Evolutionary conservation across 257 asterid species (phyloP), one percentile per base, ranked within the genome.

Genomic region (Nicotiana tabacum): DNA sequence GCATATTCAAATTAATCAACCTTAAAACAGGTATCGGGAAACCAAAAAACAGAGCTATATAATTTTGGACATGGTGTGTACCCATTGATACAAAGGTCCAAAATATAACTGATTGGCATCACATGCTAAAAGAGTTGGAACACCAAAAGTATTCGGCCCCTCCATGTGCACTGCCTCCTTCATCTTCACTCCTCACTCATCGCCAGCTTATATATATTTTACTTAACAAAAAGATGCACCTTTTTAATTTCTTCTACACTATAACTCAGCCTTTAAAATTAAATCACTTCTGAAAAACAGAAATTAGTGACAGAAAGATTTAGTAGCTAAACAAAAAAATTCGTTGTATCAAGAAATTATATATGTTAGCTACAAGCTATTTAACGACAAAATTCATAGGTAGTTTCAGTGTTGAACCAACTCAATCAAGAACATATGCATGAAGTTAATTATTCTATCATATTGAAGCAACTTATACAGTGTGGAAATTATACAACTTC

Each of bases 161-260:
- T 51, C 80, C 80, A 76, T 76, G 80, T 76, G 80, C 80, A 48
- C 60, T 13, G 5, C 21, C 78, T 43, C 60, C 80, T 74, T 7
- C 60, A 2, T 21, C 64, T 48, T 74, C 9, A 74, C 80, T 27
- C 37, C 8, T 65, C 70, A 65, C 21, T 51, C 64, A 76, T 76
- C 35, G 80, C 43, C 80, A 27, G 64, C 80, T 43, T 76, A 74
- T 74, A 72, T 33, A 46, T 48, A 74, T 74, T 70, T 12, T 29
- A 62, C 37, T 51, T 27, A 76, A 76, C 64, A 76, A 76, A 48
- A 76, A 24, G 64, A 46, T 27, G 4, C 80, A 48, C 46, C 8
- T 76, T 48, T 74, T 48, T 1, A 46, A 46, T 46, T 72, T n/a
- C 2, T 48, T 74, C 12, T 15, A 74, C 43, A 6, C 43, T 48